Conservation (phyloP, 805 yeast species). For the Metschnikowia bowlesiae region DNA sequence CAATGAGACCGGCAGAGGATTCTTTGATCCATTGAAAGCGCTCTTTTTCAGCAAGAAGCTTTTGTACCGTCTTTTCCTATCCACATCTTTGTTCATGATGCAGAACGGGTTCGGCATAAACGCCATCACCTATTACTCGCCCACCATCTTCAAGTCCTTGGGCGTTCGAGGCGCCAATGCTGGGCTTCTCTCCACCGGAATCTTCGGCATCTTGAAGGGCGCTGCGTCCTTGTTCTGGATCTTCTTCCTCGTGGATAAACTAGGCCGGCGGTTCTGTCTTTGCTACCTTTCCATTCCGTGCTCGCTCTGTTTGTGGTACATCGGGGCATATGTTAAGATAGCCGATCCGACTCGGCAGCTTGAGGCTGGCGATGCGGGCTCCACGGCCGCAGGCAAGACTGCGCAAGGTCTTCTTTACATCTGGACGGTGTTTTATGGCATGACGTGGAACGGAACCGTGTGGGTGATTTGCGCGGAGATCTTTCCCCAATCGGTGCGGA, state of each 20-base stretch:
- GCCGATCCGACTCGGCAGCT: conserved; percentile 24
- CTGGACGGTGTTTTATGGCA: conserved; percentile 43
- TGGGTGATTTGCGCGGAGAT: conserved; percentile 47
- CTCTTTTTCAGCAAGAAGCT: conserved; percentile 27
- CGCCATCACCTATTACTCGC: conserved; percentile 52
- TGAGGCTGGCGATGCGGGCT: conserved; percentile 20
- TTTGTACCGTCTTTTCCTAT: conserved; percentile 32
- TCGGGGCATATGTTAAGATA: conserved; percentile 45
- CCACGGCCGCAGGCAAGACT: conserved; percentile 37
- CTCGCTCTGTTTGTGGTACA: conserved; percentile 43
- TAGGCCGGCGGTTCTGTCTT: conserved; percentile 44
- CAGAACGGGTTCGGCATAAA: conserved; percentile 48
- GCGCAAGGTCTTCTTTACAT: conserved; percentile 45
- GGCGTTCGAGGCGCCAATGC: conserved; percentile 46
- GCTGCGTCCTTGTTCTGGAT: conserved; percentile 43
- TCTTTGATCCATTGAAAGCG: conserved; percentile 37
- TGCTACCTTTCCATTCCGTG: conserved; percentile 37
- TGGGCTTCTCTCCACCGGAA: conserved; percentile 48
- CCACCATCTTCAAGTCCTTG: conserved; percentile 44
- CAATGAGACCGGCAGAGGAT: conserved; percentile 32
- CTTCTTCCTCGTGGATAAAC: conserved; percentile 41
- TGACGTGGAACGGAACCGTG: conserved; percentile 45
- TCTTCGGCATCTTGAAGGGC: conserved; percentile 48
- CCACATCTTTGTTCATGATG: conserved; percentile 37
- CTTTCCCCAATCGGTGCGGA: conserved; percentile 41